Percentiles rank a stretch among this genome's conserved stretches.
These are phyloP conservation scores for Phytophthora quininea DNA, from an alignment of 352 stramenopile species.

Conservation along the genomic window DNA sequence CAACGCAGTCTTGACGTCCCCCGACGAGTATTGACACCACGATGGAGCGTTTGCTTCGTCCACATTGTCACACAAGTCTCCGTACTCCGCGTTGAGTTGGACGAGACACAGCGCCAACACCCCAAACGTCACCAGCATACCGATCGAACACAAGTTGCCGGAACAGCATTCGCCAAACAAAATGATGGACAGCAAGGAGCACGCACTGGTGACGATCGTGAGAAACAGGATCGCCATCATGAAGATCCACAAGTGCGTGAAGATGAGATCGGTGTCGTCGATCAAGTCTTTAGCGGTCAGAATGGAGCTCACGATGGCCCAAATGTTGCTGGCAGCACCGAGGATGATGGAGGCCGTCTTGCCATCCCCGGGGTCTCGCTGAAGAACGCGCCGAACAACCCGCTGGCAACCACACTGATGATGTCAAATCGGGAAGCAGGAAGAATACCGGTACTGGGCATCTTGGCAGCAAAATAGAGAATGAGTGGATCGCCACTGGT, in stretches of 20 bases:
- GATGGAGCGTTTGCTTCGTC: background rate
- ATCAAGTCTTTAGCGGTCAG: background rate
- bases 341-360: background rate
- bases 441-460: background rate
- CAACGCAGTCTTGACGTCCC: background rate
- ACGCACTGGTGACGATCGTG: slow-evolving; percentile 4
- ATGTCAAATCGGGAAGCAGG: background rate
- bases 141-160: background rate
- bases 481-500: background rate
- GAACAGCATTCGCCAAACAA: background rate
- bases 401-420: background rate
- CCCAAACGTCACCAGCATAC: background rate
- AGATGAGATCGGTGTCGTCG: background rate
- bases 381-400: background rate
- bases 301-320: slow-evolving; percentile 4
- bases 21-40: background rate
- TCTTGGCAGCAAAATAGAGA: background rate
- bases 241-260: background rate
- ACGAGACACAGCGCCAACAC: background rate
- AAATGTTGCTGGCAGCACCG: background rate
- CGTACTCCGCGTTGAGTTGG: background rate
- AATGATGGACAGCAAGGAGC: background rate
- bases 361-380: slow-evolving; percentile 3
- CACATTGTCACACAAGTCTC: background rate
- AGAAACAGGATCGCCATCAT: slow-evolving; percentile 1